Base-by-base conservation (phyloP, 371 early-diverging fungal species). In the Dentiscutata heterogama region DNA sequence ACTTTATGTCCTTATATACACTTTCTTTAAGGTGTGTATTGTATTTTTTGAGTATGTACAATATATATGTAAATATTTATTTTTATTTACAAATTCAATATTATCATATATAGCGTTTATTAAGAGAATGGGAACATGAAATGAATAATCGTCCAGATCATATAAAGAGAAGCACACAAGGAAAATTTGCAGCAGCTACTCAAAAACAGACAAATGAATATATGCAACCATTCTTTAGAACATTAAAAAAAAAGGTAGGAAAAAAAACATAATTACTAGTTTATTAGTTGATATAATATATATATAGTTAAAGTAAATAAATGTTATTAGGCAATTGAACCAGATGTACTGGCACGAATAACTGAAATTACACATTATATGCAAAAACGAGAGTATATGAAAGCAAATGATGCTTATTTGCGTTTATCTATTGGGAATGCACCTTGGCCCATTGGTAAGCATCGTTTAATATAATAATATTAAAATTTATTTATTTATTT, bases 391-490 rank as follows among this genome's bases (percentile, higher is more conserved):
- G 96, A 97, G 84, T 98, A 99, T 64, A 88, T 96, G 85, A 92
- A 95, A 82, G 99, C 99, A 14, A 97, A 96, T 83, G 98, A 97
- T 83, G 90, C 95, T 5, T 99, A 99, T 84, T 88, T 99, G 79
- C 94, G 94, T 74, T 90, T 99, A 60, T 94, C 96, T 0, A 97
- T 99, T 82, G 99, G 99, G 63, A 99, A 99, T 86, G 96, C 98
- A 14, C 97, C 99, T 3, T 99, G 99, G 99, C 99, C 99, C n/a
- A 96, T 99, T 88, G 99, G 99, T 83, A 95, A 96, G 35, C 94
- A 95, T 94, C 94, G 93, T 94, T 94, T 85, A 11, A 20, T 58
- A 14, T 56, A 56, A 56, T 20, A 58, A 7, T 18, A 8, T 58
- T 51, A 61, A 11, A 2, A 35, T 35, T 35, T 35, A 1, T 35